Evolutionary conservation across 2,329 filamentous ascomycete genomes (phyloP).

Genomic region (Ascochyta koolunga): DNA sequence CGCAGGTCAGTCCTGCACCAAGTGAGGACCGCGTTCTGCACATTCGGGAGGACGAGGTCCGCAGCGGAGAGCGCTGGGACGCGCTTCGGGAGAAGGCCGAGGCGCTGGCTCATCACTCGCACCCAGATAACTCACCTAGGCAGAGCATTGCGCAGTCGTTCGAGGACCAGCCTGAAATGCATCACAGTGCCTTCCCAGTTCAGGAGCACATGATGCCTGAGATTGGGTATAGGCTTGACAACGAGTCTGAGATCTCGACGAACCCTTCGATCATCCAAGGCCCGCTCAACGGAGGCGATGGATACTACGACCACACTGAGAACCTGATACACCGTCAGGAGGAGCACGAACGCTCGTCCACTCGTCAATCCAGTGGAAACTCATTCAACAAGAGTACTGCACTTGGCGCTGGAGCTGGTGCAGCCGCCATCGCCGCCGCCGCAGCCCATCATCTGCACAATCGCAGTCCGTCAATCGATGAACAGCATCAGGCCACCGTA

Average conservation of each 20-base stretch:
- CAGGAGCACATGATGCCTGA: conserved; percentile 76
- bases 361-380: conserved; percentile 33
- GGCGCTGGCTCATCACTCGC: conserved; percentile 35
- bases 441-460: conserved; percentile 53
- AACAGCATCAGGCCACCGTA: conserved; percentile 44
- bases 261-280: conserved; percentile 86
- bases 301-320: conserved; percentile 52
- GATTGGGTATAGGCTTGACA: conserved; percentile 68
- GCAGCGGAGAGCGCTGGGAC: conserved; percentile 43
- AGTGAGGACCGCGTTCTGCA: conserved; percentile 19
- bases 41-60: conserved; percentile 29
- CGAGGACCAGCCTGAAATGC: conserved; percentile 62
- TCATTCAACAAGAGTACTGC: conserved; percentile 40
- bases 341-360: conserved; percentile 41
- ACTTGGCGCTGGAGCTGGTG: conserved; percentile 56
- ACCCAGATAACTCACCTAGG: conserved; percentile 56
- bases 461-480: conserved; percentile 34
- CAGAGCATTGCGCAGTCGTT: conserved; percentile 60
- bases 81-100: conserved; percentile 52
- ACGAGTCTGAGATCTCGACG: conserved; percentile 72
- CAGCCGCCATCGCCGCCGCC: conserved; percentile 61
- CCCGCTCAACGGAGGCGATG: conserved; percentile 64
- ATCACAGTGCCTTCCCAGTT: conserved; percentile 72
- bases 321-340: conserved; percentile 42
- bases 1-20: conserved; percentile 34